Percentiles rank a stretch among this genome's conserved stretches.
Evolutionary conservation across 208 protist species (phyloP).

Genomic region (Entamoeba histolytica): DNA sequence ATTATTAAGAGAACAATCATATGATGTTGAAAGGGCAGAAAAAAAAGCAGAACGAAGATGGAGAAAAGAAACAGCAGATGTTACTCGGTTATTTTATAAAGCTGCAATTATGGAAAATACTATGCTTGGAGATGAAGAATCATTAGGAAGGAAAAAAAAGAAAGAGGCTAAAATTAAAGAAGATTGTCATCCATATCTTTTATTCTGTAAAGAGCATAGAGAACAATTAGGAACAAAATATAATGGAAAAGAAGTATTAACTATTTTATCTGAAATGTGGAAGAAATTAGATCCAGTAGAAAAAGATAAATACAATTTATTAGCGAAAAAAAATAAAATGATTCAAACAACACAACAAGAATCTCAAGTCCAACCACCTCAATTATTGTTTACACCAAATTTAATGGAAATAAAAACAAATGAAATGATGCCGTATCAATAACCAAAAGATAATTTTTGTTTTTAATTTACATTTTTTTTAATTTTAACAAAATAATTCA

Average conservation of each 20-base stretch:
- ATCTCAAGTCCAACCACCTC: neutral
- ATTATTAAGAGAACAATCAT: neutral
- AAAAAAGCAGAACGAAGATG: neutral
- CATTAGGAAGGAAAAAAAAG: neutral
- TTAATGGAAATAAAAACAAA: neutral
- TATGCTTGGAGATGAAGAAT: neutral
- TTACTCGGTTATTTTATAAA: neutral
- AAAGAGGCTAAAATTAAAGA: neutral
- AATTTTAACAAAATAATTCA: too few relatives aligned
- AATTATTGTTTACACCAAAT: neutral
- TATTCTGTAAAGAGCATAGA: neutral
- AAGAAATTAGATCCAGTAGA: neutral
- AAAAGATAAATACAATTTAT: neutral
- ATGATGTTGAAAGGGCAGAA: neutral
- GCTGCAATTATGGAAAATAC: neutral
- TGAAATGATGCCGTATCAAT: too few relatives aligned
- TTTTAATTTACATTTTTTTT: too few relatives aligned
- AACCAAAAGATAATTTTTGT: too few relatives aligned
- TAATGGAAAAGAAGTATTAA: neutral
- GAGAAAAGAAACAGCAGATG: neutral
- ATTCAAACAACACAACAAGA: neutral
- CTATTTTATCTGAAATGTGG: neutral
- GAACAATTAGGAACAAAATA: neutral
- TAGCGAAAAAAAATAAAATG: neutral
- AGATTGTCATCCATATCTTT: neutral